Base-by-base conservation (phyloP, 306 rosid genomes). In the Vigna radiata region DNA sequence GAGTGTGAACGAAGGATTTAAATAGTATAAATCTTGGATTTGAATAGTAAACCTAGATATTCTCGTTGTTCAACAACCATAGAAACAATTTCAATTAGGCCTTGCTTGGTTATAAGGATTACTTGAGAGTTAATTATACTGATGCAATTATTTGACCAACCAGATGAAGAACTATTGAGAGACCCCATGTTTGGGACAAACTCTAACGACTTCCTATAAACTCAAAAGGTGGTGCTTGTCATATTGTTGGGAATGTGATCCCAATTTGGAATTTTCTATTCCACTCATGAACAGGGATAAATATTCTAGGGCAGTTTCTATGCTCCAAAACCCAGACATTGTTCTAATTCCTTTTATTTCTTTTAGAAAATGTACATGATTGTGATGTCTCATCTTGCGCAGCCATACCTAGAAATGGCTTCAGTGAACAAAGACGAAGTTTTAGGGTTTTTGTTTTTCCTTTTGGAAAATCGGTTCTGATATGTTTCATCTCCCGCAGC, bases 311-410 rank as follows among this genome's bases (percentile, higher is more conserved):
- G 75, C 36, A 39, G 52, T 47, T 76, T 55, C 55, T 60, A 39
- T 62, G 48, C 79, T 71, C 72, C 60, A 47, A 54, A 62, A 80
- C 37, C 31, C 44, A 76, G 81, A 65, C 52, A 41, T 16, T 75
- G 72, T 15, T 73, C 11, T 54, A 8, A 41, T 66, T 44, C 14
- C 33, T 23, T 44, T 23, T 68, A 11, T 68, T 67, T 46, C 13
- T 68, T 68, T 23, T 19, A 61, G 53, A 61, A 61, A 61, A 61
- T 61, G 49, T 11, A 44, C 1, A 77, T 83, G 81, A 78, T 81
- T 75, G 74, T 70, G 81, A 74, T 81, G 87, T 83, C 76, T 72
- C 78, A 70, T 75, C 87, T 78, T 77, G 64, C 66, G 80, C 79
- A 70, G 83, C 77, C 72, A 81, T 59, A 44, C 41, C 56, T 70